Evolutionary conservation across 2,329 filamentous ascomycete genomes (phyloP).

Genomic region (Monilinia aucupariae): DNA sequence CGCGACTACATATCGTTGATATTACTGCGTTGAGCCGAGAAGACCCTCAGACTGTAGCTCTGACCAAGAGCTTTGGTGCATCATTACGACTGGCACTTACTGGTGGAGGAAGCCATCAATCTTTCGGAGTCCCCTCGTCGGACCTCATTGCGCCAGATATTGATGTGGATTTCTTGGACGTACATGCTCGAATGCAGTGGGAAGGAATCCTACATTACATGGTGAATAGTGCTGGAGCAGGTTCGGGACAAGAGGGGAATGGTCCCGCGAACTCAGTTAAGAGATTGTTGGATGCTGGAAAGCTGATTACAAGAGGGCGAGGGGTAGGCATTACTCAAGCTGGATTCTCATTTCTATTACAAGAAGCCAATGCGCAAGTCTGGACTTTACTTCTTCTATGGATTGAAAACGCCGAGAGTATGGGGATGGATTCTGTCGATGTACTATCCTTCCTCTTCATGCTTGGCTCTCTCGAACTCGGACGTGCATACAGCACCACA

Average conservation of each 20-base stretch:
- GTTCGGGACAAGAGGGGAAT: slow-evolving; percentile 42
- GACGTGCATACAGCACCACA: slow-evolving; percentile 81
- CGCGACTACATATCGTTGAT: slow-evolving; percentile 78
- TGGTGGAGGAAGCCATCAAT: slow-evolving; percentile 76
- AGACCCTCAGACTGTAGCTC: slow-evolving; percentile 63
- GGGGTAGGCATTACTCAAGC: slow-evolving; percentile 78
- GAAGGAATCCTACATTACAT: slow-evolving; percentile 95
- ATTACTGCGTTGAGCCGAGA: slow-evolving; percentile 57
- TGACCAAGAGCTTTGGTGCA: slow-evolving; percentile 75
- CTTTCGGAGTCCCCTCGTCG: slow-evolving; percentile 81
- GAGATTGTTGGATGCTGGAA: slow-evolving; percentile 71
- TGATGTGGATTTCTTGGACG: slow-evolving; percentile 69
- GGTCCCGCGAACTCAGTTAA: slow-evolving; percentile 74
- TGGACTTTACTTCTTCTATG: slow-evolving; percentile 94
- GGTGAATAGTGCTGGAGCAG: slow-evolving; percentile 65
- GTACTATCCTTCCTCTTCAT: slow-evolving; percentile 96
- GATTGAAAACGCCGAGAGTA: slow-evolving; percentile 68
- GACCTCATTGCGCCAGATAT: slow-evolving; percentile 58
- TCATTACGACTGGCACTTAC: slow-evolving; percentile 84
- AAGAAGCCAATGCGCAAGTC: slow-evolving; percentile 93
- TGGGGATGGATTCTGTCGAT: slow-evolving; percentile 78
- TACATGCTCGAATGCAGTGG: slow-evolving; percentile 84
- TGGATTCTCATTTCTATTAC: slow-evolving; percentile 89
- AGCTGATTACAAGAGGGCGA: slow-evolving; percentile 62
- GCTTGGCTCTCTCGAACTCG: slow-evolving; percentile 86